Conservation (phyloP, 192 early-diverging fungal species). For the Coemansia sp. region DNA sequence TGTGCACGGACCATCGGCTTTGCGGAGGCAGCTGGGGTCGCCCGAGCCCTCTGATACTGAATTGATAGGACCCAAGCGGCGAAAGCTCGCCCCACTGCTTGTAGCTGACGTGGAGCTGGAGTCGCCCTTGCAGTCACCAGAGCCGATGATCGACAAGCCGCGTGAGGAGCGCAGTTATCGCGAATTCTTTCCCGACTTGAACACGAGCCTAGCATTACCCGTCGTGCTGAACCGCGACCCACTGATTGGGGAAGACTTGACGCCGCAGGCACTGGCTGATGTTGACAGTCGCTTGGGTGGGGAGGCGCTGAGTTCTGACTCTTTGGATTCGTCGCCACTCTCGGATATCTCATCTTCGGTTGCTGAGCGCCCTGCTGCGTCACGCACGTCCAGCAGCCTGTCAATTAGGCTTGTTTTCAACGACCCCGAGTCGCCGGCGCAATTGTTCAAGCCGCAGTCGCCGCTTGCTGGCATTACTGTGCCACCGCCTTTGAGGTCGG, state of each 20-base stretch:
- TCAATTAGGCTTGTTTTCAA: slow-evolving; percentile 36
- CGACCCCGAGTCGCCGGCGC: slow-evolving; percentile 17
- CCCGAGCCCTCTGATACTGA: neutral
- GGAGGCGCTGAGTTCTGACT: neutral
- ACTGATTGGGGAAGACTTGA: neutral
- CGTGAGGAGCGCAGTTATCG: slow-evolving; percentile 82
- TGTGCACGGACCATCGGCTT: slow-evolving; percentile 12
- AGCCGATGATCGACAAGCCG: slow-evolving; percentile 58
- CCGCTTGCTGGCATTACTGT: neutral
- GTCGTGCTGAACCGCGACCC: slow-evolving; percentile 6
- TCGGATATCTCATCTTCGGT: slow-evolving; percentile 4
- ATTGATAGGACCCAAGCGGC: neutral
- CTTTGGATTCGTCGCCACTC: neutral
- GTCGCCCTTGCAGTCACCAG: slow-evolving; percentile 9
- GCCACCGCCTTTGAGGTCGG: slow-evolving; percentile 12
- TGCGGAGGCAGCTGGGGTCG: slow-evolving; percentile 10
- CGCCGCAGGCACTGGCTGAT: neutral
- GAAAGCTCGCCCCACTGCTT: neutral
- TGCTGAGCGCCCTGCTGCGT: slow-evolving; percentile 34
- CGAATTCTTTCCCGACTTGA: slow-evolving; percentile 80
- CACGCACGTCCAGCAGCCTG: slow-evolving; percentile 34
- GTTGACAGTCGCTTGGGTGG: neutral
- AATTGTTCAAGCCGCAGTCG: neutral
- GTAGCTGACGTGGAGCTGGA: neutral
- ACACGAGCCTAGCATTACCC: slow-evolving; percentile 44